Base-by-base conservation (phyloP, 1,284 basidiomycete species). In the Cutaneotrichosporon curvatum region DNA sequence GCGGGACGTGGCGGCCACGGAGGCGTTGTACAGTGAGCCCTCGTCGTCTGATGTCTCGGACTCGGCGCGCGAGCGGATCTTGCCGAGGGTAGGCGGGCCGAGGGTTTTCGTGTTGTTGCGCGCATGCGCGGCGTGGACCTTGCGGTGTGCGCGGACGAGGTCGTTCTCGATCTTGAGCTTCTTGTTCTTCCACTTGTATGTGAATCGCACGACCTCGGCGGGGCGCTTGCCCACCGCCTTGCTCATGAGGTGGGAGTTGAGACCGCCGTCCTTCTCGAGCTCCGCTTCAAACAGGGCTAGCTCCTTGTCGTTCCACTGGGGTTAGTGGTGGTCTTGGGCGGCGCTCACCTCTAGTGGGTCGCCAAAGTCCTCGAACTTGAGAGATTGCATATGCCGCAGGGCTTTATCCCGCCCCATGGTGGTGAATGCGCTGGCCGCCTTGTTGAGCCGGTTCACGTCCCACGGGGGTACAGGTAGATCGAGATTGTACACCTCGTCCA, bases 31-130 rank as follows among this genome's bases (percentile, higher is more conserved):
- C 22, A 68, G 53, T 32, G 62, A 65, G 47, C 58, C 62, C 38
- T 77, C 80, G 42, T 78, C 75, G 56, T 79, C 80, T 19, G 77
- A 75, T 18, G 77, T 75, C 11, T 75, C 75, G 31, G 52, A 50
- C 11, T 57, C 56, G 15, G 48, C 55, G 15, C 53, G 50, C 1
- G 52, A 55, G 33, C 67, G 51, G 15, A 68, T 63, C 39, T 59
- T 57, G 22, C 67, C 67, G 9, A 70, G 40, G 3, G 57, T 56
- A 12, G 67, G 67, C 9, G 65, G 60, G 33, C 67, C 67, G 16
- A 70, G 62, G 1, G 66, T 68, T 47, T 64, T 62, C 5, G 31
- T 31, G 46, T 60, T 61, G 41, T 61, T 62, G 21, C 66, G 45
- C n/a, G 60, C 65, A 39, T 68, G 66, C 1, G 62, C 54, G 1